phyloP scores from a whole-genome alignment of 176 grass and related monocot genomes.

The Pontederia crassipes region DNA sequence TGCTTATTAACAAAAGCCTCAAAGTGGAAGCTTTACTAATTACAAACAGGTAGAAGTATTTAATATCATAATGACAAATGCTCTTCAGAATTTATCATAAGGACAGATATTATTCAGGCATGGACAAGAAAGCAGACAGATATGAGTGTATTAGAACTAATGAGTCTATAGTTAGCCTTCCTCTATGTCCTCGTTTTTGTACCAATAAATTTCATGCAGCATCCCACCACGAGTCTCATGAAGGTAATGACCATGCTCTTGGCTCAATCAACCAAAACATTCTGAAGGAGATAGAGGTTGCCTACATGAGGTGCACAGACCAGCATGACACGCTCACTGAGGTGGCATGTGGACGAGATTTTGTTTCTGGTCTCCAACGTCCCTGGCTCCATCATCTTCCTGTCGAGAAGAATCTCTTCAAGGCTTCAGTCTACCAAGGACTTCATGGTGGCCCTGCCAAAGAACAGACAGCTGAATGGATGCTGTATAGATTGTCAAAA shows the following conservation, averaged over 20 bases:
- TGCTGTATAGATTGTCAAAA: constrained; percentile 46
- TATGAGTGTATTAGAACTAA: neutral
- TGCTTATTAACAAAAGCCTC: constrained; percentile 40
- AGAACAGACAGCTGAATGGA: constrained; percentile 15
- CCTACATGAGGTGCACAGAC: constrained; percentile 55
- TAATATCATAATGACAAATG: neutral
- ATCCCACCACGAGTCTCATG: constrained; percentile 20
- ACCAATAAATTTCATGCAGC: constrained; percentile 1
- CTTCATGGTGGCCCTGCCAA: constrained; percentile 28
- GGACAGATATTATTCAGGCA: neutral
- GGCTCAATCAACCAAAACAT: constrained; percentile 60
- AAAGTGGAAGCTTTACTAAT: constrained; percentile 4
- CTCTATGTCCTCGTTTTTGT: constrained; percentile 10
- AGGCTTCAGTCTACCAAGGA: constrained; percentile 39
- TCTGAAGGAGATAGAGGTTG: constrained; percentile 54
- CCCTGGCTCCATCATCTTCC: constrained; percentile 77
- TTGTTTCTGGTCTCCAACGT: constrained; percentile 91
- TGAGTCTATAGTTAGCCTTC: neutral
- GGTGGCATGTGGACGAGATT: constrained; percentile 68
- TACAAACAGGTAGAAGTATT: too few relatives aligned
- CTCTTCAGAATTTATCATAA: neutral
- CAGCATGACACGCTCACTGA: constrained; percentile 15
- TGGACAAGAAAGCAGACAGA: neutral
- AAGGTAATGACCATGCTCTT: constrained; percentile 71
- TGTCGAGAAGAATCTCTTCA: constrained; percentile 61